Evolutionary conservation across 169 alveolate species (phyloP).

Genomic region (Eimeria tenella): DNA sequence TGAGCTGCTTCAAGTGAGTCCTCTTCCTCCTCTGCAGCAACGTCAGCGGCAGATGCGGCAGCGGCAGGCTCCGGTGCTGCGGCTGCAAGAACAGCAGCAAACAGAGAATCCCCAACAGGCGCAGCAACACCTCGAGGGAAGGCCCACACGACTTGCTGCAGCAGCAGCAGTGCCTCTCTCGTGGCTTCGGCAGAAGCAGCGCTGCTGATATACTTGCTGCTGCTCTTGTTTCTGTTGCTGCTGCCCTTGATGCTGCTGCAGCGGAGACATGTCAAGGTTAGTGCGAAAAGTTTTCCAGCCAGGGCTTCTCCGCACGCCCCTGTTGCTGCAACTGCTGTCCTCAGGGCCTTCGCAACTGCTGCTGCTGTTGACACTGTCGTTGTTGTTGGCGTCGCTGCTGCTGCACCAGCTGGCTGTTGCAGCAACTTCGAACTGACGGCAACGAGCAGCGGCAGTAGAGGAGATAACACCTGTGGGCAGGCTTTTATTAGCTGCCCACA

Average conservation of each 20-base stretch:
- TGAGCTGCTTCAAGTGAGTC: slow-evolving; percentile 43
- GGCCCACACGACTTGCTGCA: slow-evolving; percentile 72
- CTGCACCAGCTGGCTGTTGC: slow-evolving; percentile 19
- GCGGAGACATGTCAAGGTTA: slow-evolving; percentile 47
- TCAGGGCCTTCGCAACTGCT: slow-evolving; percentile 61
- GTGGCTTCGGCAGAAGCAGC: slow-evolving; percentile 40
- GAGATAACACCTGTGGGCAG: slow-evolving; percentile 56
- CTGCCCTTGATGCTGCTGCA: slow-evolving; percentile 21
- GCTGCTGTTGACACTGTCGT: slow-evolving; percentile 9
- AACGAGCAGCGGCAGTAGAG: slow-evolving; percentile 55
- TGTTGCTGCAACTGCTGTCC: slow-evolving; percentile 63
- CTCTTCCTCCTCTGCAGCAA: neutral
- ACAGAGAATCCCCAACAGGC: neutral
- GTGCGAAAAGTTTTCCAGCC: slow-evolving; percentile 22
- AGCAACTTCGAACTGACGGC: slow-evolving; percentile 42
- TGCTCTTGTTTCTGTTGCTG: slow-evolving; percentile 9
- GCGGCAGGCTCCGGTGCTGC: slow-evolving; percentile 39
- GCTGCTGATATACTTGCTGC: neutral
- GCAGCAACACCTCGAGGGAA: slow-evolving; percentile 61
- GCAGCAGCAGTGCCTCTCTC: slow-evolving; percentile 59
- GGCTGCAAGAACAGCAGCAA: slow-evolving; percentile 28
- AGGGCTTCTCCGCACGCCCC: slow-evolving; percentile 59
- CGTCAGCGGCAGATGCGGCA: neutral
- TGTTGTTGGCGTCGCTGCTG: neutral
- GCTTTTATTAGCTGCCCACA: slow-evolving; percentile 64